These are phyloP conservation scores for Penicillium crystallinum DNA, from an alignment of 495 filamentous ascomycete genomes.

Conservation along the genomic window DNA sequence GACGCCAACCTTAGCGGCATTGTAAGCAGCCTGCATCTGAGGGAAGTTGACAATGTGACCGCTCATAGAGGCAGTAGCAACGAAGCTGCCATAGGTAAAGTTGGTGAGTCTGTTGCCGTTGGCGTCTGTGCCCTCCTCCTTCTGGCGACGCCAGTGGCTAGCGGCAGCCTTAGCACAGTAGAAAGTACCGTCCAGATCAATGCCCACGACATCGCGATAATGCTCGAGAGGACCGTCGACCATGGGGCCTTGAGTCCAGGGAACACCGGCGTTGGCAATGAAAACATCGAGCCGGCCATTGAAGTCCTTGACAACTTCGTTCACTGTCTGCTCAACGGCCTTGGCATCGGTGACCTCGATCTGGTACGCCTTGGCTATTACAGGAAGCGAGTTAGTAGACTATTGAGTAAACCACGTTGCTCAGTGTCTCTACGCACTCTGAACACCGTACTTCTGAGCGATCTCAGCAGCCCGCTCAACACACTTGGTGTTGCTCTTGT, in stretches of 20 bases:
- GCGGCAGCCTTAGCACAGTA: constrained; percentile 79
- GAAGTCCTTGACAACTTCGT: constrained; percentile 61
- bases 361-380: constrained; percentile 68
- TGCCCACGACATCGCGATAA: constrained; percentile 64
- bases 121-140: constrained; percentile 58
- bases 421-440: constrained; percentile 48
- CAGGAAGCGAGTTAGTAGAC: background rate
- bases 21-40: constrained; percentile 81
- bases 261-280: constrained; percentile 74
- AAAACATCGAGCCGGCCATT: constrained; percentile 73
- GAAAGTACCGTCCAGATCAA: constrained; percentile 77
- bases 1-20: constrained; percentile 80
- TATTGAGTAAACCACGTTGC: background rate
- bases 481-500: constrained; percentile 71
- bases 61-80: constrained; percentile 76
- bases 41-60: constrained; percentile 86
- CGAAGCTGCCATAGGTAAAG: constrained; percentile 66
- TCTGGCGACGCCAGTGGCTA: constrained; percentile 60
- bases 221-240: constrained; percentile 60
- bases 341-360: constrained; percentile 59
- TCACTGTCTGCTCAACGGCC: constrained; percentile 52
- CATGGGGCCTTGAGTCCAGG: constrained; percentile 65
- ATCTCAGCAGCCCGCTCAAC: constrained; percentile 66
- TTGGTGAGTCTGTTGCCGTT: constrained; percentile 63
- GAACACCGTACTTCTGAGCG: constrained; percentile 71